These are phyloP conservation scores for Phallus indusiatus DNA, from an alignment of 768 basidiomycete genomes.

Conservation along the genomic window DNA sequence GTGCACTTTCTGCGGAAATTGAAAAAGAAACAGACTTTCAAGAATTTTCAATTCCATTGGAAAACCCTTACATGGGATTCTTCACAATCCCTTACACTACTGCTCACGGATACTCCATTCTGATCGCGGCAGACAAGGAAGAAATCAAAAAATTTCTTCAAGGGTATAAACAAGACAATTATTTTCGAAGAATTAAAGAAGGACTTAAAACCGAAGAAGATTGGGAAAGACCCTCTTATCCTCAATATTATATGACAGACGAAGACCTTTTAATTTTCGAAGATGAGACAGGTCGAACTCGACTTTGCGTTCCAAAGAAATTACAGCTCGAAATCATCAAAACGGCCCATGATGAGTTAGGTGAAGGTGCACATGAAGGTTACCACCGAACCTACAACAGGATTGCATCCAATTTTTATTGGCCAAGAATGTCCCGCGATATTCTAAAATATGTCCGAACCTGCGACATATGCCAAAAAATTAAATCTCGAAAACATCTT, in stretches of 20 bases:
- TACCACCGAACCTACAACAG: conserved; percentile 19
- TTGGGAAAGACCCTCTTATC: conserved; percentile 5
- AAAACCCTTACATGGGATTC: background rate
- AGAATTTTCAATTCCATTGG: background rate
- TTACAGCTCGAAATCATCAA: conserved; percentile 14
- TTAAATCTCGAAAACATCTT: background rate
- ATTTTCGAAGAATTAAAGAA: background rate
- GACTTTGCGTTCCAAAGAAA: conserved; percentile 21
- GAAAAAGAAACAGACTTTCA: background rate
- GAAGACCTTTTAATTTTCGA: conserved; percentile 18
- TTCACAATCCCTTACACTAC: background rate
- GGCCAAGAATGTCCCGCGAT: conserved; percentile 23
- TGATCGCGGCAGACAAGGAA: background rate
- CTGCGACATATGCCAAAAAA: conserved; percentile 17
- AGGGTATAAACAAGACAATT: background rate
- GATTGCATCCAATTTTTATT: conserved; percentile 20
- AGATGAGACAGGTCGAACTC: conserved; percentile 16
- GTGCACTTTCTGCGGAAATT: background rate
- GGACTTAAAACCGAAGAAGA: background rate
- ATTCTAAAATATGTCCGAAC: conserved; percentile 19
- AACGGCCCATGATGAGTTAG: conserved; percentile 18
- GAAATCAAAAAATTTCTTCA: background rate
- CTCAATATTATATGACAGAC: conserved; percentile 12
- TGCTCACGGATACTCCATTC: conserved; percentile 2
- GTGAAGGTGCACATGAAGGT: conserved; percentile 23